phyloP scores from a whole-genome alignment of 1,284 basidiomycete species.

The Ustilago tritici region DNA sequence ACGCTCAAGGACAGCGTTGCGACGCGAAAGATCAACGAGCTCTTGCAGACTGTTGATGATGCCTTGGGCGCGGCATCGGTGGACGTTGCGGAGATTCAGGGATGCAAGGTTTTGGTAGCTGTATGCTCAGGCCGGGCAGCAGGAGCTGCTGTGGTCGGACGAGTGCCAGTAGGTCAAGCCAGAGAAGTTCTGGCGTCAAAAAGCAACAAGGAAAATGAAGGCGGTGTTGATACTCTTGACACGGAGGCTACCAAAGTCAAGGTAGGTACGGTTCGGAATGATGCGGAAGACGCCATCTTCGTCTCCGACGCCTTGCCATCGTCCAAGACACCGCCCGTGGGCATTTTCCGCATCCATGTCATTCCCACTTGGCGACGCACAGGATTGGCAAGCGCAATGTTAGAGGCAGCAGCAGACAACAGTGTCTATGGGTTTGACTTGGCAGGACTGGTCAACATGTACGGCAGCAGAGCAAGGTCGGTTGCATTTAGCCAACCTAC shows the following conservation, averaged over 20 bases:
- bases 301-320: slow-evolving; percentile 44
- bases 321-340: slow-evolving; percentile 52
- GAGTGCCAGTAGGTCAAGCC: slow-evolving; percentile 38
- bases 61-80: slow-evolving; percentile 57
- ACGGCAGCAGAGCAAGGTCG: slow-evolving; percentile 46
- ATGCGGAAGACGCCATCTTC: slow-evolving; percentile 52
- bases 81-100: slow-evolving; percentile 18
- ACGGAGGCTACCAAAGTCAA: slow-evolving; percentile 5
- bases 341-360: slow-evolving; percentile 60
- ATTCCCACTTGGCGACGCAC: slow-evolving; percentile 49
- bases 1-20: slow-evolving; percentile 36
- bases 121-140: slow-evolving; percentile 47
- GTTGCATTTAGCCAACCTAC: slow-evolving; percentile 65
- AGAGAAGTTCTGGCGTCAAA: slow-evolving; percentile 40
- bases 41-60: slow-evolving; percentile 53
- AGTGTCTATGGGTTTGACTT: slow-evolving; percentile 56
- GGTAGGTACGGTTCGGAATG: slow-evolving; percentile 32
- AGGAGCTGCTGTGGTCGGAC: slow-evolving; percentile 51
- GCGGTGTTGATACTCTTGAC: background rate
- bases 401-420: slow-evolving; percentile 56
- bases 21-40: slow-evolving; percentile 37
- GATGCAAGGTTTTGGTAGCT: slow-evolving; percentile 53
- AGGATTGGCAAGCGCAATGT: slow-evolving; percentile 50
- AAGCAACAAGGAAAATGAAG: slow-evolving; percentile 38
- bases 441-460: slow-evolving; percentile 21